Evolutionary conservation across 1,139 yeast genomes (phyloP), one percentile per base, ranked within the genome.

Genomic region (Candida dubliniensis): DNA sequence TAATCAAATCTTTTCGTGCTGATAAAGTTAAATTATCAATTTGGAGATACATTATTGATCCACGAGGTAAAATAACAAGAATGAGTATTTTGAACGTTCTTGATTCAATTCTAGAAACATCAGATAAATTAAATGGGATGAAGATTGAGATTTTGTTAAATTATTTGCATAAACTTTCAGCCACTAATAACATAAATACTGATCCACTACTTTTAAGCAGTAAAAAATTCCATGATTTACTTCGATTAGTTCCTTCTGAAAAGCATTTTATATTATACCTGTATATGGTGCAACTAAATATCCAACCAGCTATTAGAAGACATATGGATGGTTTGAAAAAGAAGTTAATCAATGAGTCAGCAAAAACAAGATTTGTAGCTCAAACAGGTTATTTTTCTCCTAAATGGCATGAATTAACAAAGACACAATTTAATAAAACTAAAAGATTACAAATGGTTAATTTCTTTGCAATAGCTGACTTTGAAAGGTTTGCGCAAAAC

Each of bases 311-410:
- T 12, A 46, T 57, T 13, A 38, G 44, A 4, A 36, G 44, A 3
- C 46, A 47, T 1, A 45, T 66, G 26, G 48, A 54, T n/a, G 27
- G 41, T 0, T 45, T 73, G 14, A 68, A 65, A 40, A 50, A 50
- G 13, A 53, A 52, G 2, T 54, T 73, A 13, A 45, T 56, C 30
- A 49, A 47, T 8, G 75, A 76, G 1, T 56, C 67, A 2, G 60
- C 62, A 35, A 45, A 64, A 23, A 73, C 71, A 3, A 58, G 59
- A 37, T 67, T 63, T 45, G 58, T 70, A 3, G 64, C 64, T 4
- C 54, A 72, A 41, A 71, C 77, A 0, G 79, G 79, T 0, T 54
- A 60, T 47, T 41, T 66, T 3, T 53, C 62, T 31, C 67, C 76
- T 1, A 11, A 60, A 44, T 71, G 76, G 75, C 73, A 69, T 45